Evolutionary conservation across 257 asterid species (phyloP).

Genomic region (Nicotiana undulata): DNA sequence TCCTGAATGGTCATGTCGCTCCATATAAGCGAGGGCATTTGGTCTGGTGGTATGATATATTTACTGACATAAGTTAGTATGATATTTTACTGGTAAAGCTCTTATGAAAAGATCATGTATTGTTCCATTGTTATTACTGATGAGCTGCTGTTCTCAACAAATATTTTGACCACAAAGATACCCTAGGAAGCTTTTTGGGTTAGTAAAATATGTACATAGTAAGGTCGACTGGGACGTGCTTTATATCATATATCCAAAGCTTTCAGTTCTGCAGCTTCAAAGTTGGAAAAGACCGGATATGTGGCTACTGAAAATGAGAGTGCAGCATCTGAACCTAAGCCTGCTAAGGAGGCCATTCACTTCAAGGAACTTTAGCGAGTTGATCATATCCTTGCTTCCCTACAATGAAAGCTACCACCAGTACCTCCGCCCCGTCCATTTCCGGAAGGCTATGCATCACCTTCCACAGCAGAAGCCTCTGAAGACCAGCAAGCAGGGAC

Average conservation of each 20-base stretch:
- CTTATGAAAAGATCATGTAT: neutral
- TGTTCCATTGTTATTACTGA: neutral
- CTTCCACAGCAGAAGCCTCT: constrained; percentile 43
- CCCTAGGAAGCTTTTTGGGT: neutral
- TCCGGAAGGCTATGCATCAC: constrained; percentile 63
- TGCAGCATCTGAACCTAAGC: constrained; percentile 44
- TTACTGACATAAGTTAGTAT: neutral
- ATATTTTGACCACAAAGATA: neutral
- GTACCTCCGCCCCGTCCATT: constrained; percentile 79
- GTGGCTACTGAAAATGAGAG: constrained; percentile 65
- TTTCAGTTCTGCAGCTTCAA: too few relatives aligned
- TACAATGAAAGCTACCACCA: constrained; percentile 83
- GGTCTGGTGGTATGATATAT: neutral
- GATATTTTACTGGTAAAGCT: neutral
- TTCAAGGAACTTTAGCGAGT: constrained; percentile 80
- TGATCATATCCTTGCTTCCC: constrained; percentile 78
- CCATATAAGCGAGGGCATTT: neutral
- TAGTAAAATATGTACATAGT: neutral
- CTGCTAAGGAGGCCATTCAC: constrained; percentile 65
- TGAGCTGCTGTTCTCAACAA: neutral
- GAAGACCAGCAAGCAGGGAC: constrained; percentile 55
- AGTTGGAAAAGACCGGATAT: too few relatives aligned
- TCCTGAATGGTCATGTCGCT: neutral
- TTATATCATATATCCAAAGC: too few relatives aligned
- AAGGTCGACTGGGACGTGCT: too few relatives aligned